Percentiles rank a stretch among this genome's conserved stretches.
These are phyloP conservation scores for Rostrohypoxylon terebratum DNA, from an alignment of 495 filamentous ascomycete genomes.

Conservation along the genomic window DNA sequence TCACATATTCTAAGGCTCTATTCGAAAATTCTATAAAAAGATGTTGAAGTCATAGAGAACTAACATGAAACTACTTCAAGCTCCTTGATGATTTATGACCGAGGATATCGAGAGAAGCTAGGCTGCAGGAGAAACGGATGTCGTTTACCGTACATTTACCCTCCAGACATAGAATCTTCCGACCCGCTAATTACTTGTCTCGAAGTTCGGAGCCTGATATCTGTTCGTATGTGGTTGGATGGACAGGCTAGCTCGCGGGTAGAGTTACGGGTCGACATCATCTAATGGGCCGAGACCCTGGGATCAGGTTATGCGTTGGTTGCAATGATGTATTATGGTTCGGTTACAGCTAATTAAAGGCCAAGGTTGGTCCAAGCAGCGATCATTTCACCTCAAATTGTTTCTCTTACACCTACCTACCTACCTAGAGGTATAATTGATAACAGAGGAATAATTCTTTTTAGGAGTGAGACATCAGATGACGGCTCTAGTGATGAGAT, in stretches of 20 bases:
- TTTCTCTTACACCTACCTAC: constrained; percentile 14
- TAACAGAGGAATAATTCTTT: background rate
- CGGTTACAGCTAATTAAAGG: background rate
- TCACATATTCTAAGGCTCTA: background rate
- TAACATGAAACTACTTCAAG: background rate
- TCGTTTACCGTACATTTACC: constrained; percentile 32
- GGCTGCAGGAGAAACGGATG: constrained; percentile 32
- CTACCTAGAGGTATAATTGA: background rate
- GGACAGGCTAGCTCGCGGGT: constrained; percentile 13
- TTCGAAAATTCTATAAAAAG: background rate
- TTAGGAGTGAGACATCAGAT: constrained; percentile 24
- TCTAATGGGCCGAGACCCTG: constrained; percentile 34
- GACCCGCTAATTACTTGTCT: constrained; percentile 25
- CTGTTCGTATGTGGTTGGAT: constrained; percentile 14
- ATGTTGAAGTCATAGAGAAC: background rate
- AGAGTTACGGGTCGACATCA: constrained; percentile 32
- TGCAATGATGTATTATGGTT: constrained; percentile 13
- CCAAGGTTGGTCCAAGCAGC: constrained; percentile 14
- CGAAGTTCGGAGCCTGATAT: constrained; percentile 8
- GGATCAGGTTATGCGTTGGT: constrained; percentile 11
- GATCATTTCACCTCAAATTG: constrained; percentile 32
- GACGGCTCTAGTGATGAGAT: constrained; percentile 13
- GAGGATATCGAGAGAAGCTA: background rate
- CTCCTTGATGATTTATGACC: background rate
- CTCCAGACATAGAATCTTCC: constrained; percentile 38